These are phyloP conservation scores for Macrophomina phaseolina DNA, from an alignment of 2,329 filamentous ascomycete species.

Conservation along the genomic window DNA sequence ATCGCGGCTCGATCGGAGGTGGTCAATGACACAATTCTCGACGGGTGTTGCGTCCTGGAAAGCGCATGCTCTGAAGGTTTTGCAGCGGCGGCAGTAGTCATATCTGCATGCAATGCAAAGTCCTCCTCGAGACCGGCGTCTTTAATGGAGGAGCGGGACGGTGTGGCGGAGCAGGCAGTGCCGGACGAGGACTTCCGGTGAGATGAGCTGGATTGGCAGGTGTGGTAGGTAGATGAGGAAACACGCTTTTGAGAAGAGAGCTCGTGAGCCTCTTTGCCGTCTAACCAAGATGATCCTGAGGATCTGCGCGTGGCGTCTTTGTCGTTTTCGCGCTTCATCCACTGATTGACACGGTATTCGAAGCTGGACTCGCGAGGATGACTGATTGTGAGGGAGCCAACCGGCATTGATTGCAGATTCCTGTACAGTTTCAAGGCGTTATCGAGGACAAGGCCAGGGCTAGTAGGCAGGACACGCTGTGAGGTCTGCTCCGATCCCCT, in stretches of 20 bases:
- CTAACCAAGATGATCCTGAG: background rate
- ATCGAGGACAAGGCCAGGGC: background rate
- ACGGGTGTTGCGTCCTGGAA: no score
- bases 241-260: constrained; percentile 10
- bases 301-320: background rate
- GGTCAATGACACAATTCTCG: background rate
- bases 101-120: no score
- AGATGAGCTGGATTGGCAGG: background rate
- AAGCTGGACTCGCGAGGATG: background rate
- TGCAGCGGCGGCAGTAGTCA: background rate
- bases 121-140: no score
- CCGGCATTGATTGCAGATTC: background rate
- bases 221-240: constrained; percentile 2
- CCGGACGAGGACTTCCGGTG: background rate
- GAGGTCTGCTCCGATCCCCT: background rate
- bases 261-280: background rate
- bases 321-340: constrained; percentile 3
- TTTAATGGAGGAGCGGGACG: background rate
- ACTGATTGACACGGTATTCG: constrained; percentile 10
- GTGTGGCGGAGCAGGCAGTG: background rate
- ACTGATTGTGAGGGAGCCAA: no score
- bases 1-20: background rate
- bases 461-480: background rate
- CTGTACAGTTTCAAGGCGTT: background rate
- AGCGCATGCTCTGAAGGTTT: background rate